A percentile compares a stretch with the other conserved stretches of the same genome.
Conservation (phyloP, 768 basidiomycete species). For the Cystofilobasidium ferigula region DNA sequence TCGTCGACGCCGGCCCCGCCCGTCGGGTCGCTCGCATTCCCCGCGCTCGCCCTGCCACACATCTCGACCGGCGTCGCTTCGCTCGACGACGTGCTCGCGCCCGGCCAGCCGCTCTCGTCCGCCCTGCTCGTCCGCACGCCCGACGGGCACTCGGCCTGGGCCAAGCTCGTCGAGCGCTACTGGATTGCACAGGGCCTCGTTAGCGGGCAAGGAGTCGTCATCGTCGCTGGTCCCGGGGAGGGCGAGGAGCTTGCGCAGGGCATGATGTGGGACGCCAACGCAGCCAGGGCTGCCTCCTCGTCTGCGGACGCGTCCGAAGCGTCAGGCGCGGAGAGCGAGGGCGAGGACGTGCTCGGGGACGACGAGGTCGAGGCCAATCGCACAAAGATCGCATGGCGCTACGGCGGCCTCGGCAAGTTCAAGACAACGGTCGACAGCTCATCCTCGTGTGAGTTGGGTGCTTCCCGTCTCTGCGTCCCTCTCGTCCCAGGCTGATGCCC, state of each 20-base stretch:
- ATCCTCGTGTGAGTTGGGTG: constrained; percentile 12
- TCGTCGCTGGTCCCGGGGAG: constrained; percentile 49
- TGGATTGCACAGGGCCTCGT: constrained; percentile 78
- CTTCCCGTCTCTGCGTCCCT: not conserved
- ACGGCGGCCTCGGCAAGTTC: constrained; percentile 84
- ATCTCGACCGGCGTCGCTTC: constrained; percentile 80
- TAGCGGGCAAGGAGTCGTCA: constrained; percentile 54
- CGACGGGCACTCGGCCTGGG: constrained; percentile 75
- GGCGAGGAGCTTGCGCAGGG: constrained; percentile 51
- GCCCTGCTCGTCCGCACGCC: constrained; percentile 64
- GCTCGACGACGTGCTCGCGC: constrained; percentile 88
- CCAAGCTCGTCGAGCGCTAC: constrained; percentile 73
- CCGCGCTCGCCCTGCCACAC: constrained; percentile 34
- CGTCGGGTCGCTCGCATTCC: constrained; percentile 35
- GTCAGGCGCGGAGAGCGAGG: constrained; percentile 35
- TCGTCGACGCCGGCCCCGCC: constrained; percentile 29
- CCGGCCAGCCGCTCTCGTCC: constrained; percentile 65
- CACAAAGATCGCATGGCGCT: constrained; percentile 96
- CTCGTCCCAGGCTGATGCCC: not conserved
- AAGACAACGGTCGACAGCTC: constrained; percentile 57
- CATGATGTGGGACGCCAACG: constrained; percentile 65
- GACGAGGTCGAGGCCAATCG: constrained; percentile 42
- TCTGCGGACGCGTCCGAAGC: constrained; percentile 21
- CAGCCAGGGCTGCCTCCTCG: constrained; percentile 23
- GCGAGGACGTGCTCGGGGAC: constrained; percentile 32